A percentile compares a stretch with the other conserved stretches of the same genome.
These are phyloP conservation scores for Fusarium sp. DNA, from an alignment of 2,329 filamentous ascomycete genomes.

Conservation along the genomic window DNA sequence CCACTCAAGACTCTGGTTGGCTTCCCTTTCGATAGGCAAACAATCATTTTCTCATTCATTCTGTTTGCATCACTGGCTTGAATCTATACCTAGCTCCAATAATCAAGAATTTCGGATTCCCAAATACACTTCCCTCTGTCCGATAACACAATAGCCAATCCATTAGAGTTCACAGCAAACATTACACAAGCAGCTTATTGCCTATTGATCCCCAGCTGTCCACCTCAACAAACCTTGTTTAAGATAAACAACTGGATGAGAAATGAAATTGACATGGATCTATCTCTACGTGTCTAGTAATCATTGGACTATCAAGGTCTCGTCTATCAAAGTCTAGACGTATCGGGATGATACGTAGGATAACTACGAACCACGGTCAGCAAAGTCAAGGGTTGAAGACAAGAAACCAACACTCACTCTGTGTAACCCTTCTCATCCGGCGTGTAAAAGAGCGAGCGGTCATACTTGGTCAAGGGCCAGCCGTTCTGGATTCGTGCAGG, in stretches of 20 bases:
- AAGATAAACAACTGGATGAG: neutral
- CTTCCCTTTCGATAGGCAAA: neutral
- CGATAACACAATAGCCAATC: too few relatives aligned
- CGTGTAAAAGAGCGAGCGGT: slow-evolving; percentile 42
- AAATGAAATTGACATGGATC: neutral
- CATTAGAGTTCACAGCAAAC: too few relatives aligned
- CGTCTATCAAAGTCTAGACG: slow-evolving; percentile 27
- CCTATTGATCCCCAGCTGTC: too few relatives aligned
- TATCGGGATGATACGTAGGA: slow-evolving; percentile 27
- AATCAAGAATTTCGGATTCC: too few relatives aligned
- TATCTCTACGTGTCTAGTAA: neutral
- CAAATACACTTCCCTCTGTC: too few relatives aligned
- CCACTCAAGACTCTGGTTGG: neutral
- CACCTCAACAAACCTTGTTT: too few relatives aligned
- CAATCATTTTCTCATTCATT: too few relatives aligned
- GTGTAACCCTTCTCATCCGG: slow-evolving; percentile 39
- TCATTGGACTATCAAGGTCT: neutral
- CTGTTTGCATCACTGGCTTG: too few relatives aligned
- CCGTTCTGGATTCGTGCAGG: slow-evolving; percentile 45
- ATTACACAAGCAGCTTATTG: too few relatives aligned
- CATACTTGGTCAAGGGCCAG: slow-evolving; percentile 44
- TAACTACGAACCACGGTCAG: slow-evolving; percentile 30
- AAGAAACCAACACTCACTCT: slow-evolving; percentile 27
- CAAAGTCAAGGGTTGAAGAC: neutral
- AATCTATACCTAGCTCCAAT: too few relatives aligned